Conservation (phyloP, 805 yeast species). For the Zygotorulaspora florentina region DNA sequence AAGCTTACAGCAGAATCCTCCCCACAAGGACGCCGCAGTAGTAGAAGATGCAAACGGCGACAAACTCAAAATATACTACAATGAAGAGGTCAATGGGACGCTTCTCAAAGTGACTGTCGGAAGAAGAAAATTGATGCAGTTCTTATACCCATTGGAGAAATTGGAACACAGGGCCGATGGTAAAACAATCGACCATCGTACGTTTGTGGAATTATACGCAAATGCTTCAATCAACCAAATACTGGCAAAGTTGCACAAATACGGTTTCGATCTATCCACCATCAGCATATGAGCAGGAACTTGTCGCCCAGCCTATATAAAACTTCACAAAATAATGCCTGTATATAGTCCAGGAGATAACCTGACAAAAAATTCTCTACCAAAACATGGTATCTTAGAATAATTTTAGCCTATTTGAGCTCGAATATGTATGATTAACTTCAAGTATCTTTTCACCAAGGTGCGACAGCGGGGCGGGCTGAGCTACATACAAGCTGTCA, state of each 20-base stretch:
- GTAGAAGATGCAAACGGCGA: constrained; percentile 34
- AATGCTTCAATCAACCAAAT: constrained; percentile 17
- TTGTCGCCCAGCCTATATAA: neutral
- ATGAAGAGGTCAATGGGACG: constrained; percentile 40
- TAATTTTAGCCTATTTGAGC: no score
- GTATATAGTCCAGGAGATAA: neutral
- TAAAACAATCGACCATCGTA: constrained; percentile 42
- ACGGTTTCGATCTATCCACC: constrained; percentile 37
- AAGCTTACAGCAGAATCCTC: constrained; percentile 38
- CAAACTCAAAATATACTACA: constrained; percentile 44
- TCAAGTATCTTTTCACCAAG: no score
- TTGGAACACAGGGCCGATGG: constrained; percentile 42
- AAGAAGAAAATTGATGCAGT: constrained; percentile 55
- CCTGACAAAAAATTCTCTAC: no score
- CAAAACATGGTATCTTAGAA: no score
- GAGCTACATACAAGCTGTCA: no score
- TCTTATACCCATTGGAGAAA: constrained; percentile 50
- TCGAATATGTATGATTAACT: no score
- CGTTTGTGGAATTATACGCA: constrained; percentile 46
- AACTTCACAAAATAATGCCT: neutral
- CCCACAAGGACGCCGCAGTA: constrained; percentile 36
- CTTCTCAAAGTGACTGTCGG: constrained; percentile 55
- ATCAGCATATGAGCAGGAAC: constrained; percentile 19
- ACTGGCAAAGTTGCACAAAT: constrained; percentile 16
- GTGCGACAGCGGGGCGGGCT: no score